Percentiles rank a stretch among this genome's conserved stretches.
phyloP scores from a whole-genome alignment of 2,329 filamentous ascomycete species.

The Dothideomycetidae sp. region DNA sequence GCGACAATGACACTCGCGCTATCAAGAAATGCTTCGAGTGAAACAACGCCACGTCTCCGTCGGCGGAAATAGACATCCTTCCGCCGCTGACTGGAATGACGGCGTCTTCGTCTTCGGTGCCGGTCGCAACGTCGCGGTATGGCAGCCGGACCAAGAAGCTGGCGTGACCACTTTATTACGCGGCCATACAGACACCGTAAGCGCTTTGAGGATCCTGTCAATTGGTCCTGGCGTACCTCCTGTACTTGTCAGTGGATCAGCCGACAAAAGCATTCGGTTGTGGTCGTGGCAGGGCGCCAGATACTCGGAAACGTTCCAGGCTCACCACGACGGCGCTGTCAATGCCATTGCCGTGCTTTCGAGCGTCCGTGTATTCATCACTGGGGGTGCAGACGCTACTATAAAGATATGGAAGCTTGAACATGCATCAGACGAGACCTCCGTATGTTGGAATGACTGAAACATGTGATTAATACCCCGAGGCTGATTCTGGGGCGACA shows the following conservation, averaged over 20 bases:
- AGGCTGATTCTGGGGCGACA: conserved; percentile 11
- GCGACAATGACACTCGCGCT: no score
- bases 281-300: conserved; percentile 27
- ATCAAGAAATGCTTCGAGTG: not conserved
- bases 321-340: conserved; percentile 54
- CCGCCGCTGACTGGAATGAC: conserved; percentile 70
- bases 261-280: conserved; percentile 62
- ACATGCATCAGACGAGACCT: not conserved
- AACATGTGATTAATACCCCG: not conserved
- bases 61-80: conserved; percentile 81
- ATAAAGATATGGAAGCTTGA: conserved; percentile 54
- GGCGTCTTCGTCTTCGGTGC: conserved; percentile 77
- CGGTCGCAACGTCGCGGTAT: conserved; percentile 76
- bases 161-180: conserved; percentile 49
- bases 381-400: conserved; percentile 48
- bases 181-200: conserved; percentile 68
- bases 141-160: conserved; percentile 49
- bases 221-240: conserved; percentile 32
- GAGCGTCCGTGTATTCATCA: conserved; percentile 37
- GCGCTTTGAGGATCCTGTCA: conserved; percentile 66
- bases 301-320: not conserved
- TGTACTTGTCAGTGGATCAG: conserved; percentile 63
- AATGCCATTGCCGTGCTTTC: conserved; percentile 44
- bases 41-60: conserved; percentile 44
- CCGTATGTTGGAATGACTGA: not conserved